Base-by-base conservation (phyloP, 495 filamentous ascomycete genomes). In the Podospora fimiseda region DNA sequence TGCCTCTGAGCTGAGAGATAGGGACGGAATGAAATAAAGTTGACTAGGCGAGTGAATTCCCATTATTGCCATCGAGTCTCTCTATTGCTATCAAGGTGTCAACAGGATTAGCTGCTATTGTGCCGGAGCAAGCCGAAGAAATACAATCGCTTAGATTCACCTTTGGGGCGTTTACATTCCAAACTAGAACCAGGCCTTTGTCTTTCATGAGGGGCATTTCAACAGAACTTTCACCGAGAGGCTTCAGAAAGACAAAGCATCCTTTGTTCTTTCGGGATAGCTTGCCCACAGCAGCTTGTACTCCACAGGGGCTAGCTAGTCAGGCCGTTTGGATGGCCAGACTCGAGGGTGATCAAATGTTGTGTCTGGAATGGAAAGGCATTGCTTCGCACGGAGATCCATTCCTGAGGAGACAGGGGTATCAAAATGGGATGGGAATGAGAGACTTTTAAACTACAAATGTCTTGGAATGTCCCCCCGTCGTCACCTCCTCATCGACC, bases 391-490 rank as follows among this genome's bases (percentile, higher is more conserved):
- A 19, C 30, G 30, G 40, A 43, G 39, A 48, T 44, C 44, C 59
- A 60, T 65, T 62, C 59, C 51, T 48, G 27, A 50, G 41, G 44
- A 16, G 33, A 30, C 3, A 30, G 42, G 37, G 49, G 50, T n/a
- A n/a, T n/a, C n/a, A n/a, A n/a, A n/a, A n/a, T 24, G 27, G 50
- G 56, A 49, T 53, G 19, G 43, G n/a, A n/a, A 56, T 42, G 50
- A 48, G 37, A 48, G 30, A 8, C 16, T 43, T 48, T 41, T 39
- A 33, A 47, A 47, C 37, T 64, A 64, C 63, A 66, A 60, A 64
- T 66, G 61, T 66, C 61, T 62, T 44, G 61, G n/a, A 42, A 62
- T 44, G 24, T 52, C 45, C 33, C 48, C 45, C 45, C 50, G 43
- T 19, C 37, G 38, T 51, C 48, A 39, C 27, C 50, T 37, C 30